phyloP scores from a whole-genome alignment of 148 eudicot genomes.

The Persicaria tinctoria region DNA sequence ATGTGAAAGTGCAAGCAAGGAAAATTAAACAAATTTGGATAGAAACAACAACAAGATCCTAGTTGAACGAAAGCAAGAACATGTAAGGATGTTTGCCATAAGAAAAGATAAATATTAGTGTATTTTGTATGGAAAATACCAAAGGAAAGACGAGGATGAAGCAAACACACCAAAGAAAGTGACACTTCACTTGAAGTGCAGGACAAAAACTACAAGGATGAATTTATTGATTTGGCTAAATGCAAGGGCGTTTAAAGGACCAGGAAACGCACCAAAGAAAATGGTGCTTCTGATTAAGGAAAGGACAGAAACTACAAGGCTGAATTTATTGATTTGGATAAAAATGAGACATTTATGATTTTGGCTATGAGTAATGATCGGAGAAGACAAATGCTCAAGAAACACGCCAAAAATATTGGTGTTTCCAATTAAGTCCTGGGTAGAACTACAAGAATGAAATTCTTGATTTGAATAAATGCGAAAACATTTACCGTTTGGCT shows the following conservation, averaged over 20 bases:
- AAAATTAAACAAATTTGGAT: neutral
- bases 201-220: too few relatives aligned
- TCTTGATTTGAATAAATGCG: neutral
- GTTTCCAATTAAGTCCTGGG: neutral
- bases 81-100: too few relatives aligned
- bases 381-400: neutral
- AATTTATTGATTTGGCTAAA: neutral
- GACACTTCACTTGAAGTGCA: too few relatives aligned
- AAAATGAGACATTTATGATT: too few relatives aligned
- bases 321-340: neutral
- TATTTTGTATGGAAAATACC: too few relatives aligned
- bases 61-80: neutral
- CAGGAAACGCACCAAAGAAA: neutral
- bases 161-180: too few relatives aligned
- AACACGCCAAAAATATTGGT: neutral
- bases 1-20: neutral
- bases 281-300: neutral
- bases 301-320: neutral
- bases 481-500: too few relatives aligned
- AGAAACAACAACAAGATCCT: neutral
- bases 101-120: too few relatives aligned
- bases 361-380: neutral
- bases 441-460: neutral
- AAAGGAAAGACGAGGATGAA: too few relatives aligned
- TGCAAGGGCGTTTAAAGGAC: neutral